phyloP scores from a whole-genome alignment of 2,329 filamentous ascomycete genomes.

The Xylariaceae sp. region DNA sequence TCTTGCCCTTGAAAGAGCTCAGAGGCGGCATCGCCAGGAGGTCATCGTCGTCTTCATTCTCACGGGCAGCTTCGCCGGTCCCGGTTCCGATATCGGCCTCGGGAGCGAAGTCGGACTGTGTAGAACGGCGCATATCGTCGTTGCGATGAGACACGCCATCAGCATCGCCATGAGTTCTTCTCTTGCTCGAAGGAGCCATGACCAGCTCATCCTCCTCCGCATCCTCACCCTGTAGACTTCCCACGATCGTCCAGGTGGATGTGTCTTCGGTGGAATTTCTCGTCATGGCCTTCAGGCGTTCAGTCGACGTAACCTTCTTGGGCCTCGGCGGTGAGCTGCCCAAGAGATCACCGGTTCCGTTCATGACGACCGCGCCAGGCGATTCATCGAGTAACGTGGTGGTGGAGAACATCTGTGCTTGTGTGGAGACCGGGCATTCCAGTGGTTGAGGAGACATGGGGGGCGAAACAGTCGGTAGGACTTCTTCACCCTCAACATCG shows the following conservation, averaged over 20 bases:
- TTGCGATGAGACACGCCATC: conserved; percentile 7
- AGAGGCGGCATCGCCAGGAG: conserved; percentile 21
- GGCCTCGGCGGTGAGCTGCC: conserved; percentile 32
- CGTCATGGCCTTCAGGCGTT: conserved; percentile 45
- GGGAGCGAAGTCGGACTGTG: neutral
- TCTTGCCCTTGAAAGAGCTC: conserved; percentile 21
- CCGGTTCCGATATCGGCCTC: conserved; percentile 3
- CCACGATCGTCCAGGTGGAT: conserved; percentile 44
- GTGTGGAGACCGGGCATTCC: neutral
- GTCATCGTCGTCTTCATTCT: conserved; percentile 13
- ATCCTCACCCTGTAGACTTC: conserved; percentile 19
- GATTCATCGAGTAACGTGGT: conserved; percentile 3
- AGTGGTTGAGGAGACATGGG: neutral
- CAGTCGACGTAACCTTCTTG: conserved; percentile 49
- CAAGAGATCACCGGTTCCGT: conserved; percentile 24
- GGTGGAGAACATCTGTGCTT: no score
- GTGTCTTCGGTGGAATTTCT: conserved; percentile 43
- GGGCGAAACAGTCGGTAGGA: conserved; percentile 42
- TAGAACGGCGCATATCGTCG: conserved; percentile 8
- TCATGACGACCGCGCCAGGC: conserved; percentile 19
- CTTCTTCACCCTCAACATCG: conserved; percentile 51
- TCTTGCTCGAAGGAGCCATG: conserved; percentile 16
- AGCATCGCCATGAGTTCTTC: conserved; percentile 4
- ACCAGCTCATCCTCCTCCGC: conserved; percentile 24
- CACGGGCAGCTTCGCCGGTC: conserved; percentile 8